These are phyloP conservation scores for Solioccasus polychromus DNA, from an alignment of 768 basidiomycete species.

Conservation along the genomic window DNA sequence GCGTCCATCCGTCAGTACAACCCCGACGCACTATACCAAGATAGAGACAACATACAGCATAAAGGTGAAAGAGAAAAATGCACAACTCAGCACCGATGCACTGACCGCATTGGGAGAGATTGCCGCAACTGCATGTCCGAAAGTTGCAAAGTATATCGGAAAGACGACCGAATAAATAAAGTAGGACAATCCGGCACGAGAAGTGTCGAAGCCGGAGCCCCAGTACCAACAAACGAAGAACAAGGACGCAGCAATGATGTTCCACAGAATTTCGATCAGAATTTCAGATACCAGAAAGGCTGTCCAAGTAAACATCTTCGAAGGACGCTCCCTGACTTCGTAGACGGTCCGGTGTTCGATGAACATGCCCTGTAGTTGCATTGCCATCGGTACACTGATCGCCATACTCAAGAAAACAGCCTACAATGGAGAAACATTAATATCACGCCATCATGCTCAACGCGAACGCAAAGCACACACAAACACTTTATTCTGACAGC, in stretches of 20 bases:
- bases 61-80: slow-evolving; percentile 39
- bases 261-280: slow-evolving; percentile 44
- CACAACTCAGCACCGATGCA: slow-evolving; percentile 38
- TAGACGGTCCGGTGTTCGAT: slow-evolving; percentile 54
- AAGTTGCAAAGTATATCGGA: slow-evolving; percentile 44
- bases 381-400: slow-evolving; percentile 43
- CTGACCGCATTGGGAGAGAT: slow-evolving; percentile 41
- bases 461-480: slow-evolving; percentile 22
- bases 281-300: slow-evolving; percentile 54
- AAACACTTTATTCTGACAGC: slow-evolving; percentile 43
- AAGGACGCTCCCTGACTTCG: slow-evolving; percentile 61
- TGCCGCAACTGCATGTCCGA: slow-evolving; percentile 40
- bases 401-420: slow-evolving; percentile 51
- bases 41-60: slow-evolving; percentile 36
- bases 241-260: slow-evolving; percentile 37
- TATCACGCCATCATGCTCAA: too few species aligned
- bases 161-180: slow-evolving; percentile 36
- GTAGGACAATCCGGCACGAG: slow-evolving; percentile 40
- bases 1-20: background rate
- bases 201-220: slow-evolving; percentile 38
- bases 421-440: slow-evolving; percentile 24
- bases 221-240: slow-evolving; percentile 51
- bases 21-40: background rate
- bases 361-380: slow-evolving; percentile 60
- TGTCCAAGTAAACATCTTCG: slow-evolving; percentile 62